These are phyloP conservation scores for Melanopsichium pennsylvanicum DNA, from an alignment of 1,284 basidiomycete genomes.

Conservation along the genomic window DNA sequence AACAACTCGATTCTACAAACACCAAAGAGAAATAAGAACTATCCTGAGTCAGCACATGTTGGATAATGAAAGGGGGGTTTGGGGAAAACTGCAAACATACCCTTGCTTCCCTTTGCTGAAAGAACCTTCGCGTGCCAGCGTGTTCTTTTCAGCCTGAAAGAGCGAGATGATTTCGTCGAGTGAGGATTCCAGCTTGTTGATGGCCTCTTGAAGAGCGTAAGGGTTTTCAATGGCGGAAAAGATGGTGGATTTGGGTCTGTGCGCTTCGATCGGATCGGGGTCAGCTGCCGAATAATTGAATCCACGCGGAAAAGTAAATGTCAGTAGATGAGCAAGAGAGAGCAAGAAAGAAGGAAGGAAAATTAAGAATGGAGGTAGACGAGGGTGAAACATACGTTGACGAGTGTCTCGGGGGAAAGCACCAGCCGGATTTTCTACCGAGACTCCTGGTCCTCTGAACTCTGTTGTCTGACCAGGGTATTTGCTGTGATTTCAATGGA, in stretches of 20 bases:
- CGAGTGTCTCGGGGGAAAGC: constrained; percentile 39
- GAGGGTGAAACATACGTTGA: constrained; percentile 15
- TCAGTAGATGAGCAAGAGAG: neutral
- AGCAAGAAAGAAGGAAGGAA: neutral
- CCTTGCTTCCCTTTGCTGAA: constrained; percentile 57
- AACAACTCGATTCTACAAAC: constrained; percentile 40
- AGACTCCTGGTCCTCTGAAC: constrained; percentile 35
- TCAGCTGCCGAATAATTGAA: no score
- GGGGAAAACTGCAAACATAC: no score
- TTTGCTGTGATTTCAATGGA: constrained; percentile 17
- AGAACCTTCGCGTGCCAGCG: constrained; percentile 45
- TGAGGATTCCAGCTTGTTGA: constrained; percentile 48
- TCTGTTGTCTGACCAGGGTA: constrained; percentile 38
- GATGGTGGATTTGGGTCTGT: constrained; percentile 45
- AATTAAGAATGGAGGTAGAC: neutral
- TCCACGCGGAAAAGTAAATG: no score
- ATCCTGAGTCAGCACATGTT: neutral
- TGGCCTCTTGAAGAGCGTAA: constrained; percentile 50
- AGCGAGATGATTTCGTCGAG: constrained; percentile 55
- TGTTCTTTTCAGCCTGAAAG: constrained; percentile 56
- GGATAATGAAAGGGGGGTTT: no score
- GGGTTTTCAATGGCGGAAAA: constrained; percentile 55
- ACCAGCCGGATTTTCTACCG: constrained; percentile 45
- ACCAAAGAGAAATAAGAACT: neutral
- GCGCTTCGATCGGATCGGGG: constrained; percentile 27